Conservation (phyloP, 2,329 filamentous ascomycete genomes). For the Alternaria gaisen region DNA sequence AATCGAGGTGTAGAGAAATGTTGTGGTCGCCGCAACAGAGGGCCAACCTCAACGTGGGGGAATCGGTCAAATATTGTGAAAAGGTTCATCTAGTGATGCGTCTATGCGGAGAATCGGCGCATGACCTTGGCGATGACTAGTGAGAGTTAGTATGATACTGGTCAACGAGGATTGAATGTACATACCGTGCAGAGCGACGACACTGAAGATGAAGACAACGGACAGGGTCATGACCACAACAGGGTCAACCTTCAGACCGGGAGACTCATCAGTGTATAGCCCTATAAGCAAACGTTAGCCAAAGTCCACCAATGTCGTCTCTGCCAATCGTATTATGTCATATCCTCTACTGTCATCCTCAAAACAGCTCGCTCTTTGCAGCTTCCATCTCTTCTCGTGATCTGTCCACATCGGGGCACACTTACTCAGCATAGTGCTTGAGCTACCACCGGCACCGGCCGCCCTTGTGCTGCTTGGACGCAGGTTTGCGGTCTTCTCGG, state of each 20-base stretch:
- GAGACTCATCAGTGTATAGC: constrained; percentile 98
- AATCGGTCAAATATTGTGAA: constrained; percentile 19
- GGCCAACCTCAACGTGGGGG: constrained; percentile 22
- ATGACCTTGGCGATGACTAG: constrained; percentile 95
- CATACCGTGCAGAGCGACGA: constrained; percentile 96
- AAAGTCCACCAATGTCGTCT: not conserved
- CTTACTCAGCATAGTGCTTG: constrained; percentile 97
- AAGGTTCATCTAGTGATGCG: not conserved
- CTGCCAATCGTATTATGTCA: not conserved
- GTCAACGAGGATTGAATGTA: not conserved
- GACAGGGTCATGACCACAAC: constrained; percentile 96
- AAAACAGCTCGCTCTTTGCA: not conserved
- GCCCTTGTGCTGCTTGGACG: constrained; percentile 91
- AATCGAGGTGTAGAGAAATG: constrained; percentile 8
- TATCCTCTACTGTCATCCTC: not conserved
- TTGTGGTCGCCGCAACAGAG: constrained; percentile 32
- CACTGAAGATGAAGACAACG: constrained; percentile 98
- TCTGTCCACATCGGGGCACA: constrained; percentile 33
- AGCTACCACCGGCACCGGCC: constrained; percentile 93
- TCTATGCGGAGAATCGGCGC: constrained; percentile 76
- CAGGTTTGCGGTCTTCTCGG: constrained; percentile 95
- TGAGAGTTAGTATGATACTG: constrained; percentile 24
- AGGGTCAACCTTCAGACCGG: constrained; percentile 95
- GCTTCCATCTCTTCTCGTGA: not conserved
- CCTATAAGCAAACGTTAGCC: constrained; percentile 59